Percentiles rank a stretch among this genome's conserved stretches.
Evolutionary conservation across 2,329 filamentous ascomycete species (phyloP).

Genomic region (Phialocephala subalpina): DNA sequence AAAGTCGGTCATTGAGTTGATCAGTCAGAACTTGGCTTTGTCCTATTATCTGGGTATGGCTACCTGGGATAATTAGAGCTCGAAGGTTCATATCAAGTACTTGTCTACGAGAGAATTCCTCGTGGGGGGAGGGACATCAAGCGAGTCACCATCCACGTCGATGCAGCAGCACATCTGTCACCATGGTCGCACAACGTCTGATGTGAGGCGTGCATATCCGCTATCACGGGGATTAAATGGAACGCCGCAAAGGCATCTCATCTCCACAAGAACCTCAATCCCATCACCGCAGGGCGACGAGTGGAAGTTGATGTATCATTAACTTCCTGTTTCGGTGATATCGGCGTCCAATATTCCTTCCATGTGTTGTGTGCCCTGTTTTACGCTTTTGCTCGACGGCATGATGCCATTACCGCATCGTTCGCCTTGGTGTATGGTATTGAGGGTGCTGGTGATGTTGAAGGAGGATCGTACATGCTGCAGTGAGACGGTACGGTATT

Average conservation of each 20-base stretch:
- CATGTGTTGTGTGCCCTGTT: background rate
- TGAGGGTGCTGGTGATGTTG: conserved; percentile 1
- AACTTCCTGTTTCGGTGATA: background rate
- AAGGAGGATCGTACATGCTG: background rate
- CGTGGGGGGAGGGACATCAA: background rate
- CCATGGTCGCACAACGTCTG: conserved; percentile 7
- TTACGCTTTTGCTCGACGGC: background rate
- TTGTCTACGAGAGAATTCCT: background rate
- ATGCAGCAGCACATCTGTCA: background rate
- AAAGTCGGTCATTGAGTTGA: background rate
- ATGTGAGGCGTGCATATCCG: conserved; percentile 2
- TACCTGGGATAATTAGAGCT: background rate
- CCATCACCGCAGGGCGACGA: conserved; percentile 4
- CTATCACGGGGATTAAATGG: background rate
- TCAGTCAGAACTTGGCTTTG: background rate
- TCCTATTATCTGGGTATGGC: background rate
- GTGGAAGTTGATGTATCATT: background rate
- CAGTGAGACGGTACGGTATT: conserved; percentile 3
- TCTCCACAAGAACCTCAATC: background rate
- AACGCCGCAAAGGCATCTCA: background rate
- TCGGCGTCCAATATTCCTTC: background rate
- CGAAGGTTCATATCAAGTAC: background rate
- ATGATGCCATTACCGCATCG: background rate
- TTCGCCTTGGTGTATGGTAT: background rate
- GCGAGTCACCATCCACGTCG: background rate